Percentiles rank a stretch among this genome's conserved stretches.
These are phyloP conservation scores for Gossypium bickii DNA, from an alignment of 345 rosid genomes.

Conservation along the genomic window DNA sequence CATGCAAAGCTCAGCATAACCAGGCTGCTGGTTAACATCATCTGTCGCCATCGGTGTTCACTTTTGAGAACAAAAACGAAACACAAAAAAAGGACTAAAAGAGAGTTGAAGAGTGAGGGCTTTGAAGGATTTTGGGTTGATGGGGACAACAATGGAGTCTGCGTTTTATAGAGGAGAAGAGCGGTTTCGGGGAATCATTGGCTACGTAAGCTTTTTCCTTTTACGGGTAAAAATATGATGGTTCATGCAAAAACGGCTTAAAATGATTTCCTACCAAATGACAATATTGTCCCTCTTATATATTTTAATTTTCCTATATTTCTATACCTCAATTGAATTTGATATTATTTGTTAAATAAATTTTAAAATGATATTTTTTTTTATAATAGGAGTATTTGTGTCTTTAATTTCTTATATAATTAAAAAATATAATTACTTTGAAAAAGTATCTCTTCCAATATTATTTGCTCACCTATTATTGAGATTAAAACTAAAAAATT, in stretches of 20 bases:
- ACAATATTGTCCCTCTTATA: neutral
- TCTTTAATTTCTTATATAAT: too few species aligned
- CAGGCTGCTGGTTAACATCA: neutral
- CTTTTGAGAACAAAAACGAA: too few species aligned
- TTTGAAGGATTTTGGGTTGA: neutral
- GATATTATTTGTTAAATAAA: too few species aligned
- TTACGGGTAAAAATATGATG: neutral
- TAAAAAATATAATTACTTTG: too few species aligned
- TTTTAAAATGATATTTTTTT: too few species aligned
- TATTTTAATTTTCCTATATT: neutral
- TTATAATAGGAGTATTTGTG: too few species aligned
- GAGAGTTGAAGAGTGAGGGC: neutral
- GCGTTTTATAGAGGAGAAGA: neutral
- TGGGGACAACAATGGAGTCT: neutral
- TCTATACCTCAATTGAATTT: too few species aligned
- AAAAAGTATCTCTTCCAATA: too few species aligned
- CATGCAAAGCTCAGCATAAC: slow-evolving; percentile 37
- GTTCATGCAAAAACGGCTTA: neutral
- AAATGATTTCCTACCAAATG: neutral
- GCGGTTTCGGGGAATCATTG: neutral
- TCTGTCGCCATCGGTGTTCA: neutral
- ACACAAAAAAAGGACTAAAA: neutral
- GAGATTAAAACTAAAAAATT: too few species aligned
- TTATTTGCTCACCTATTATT: too few species aligned
- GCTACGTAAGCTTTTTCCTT: neutral